Evolutionary conservation across 169 alveolate species (phyloP).

Genomic region (Plasmodium malariae): DNA sequence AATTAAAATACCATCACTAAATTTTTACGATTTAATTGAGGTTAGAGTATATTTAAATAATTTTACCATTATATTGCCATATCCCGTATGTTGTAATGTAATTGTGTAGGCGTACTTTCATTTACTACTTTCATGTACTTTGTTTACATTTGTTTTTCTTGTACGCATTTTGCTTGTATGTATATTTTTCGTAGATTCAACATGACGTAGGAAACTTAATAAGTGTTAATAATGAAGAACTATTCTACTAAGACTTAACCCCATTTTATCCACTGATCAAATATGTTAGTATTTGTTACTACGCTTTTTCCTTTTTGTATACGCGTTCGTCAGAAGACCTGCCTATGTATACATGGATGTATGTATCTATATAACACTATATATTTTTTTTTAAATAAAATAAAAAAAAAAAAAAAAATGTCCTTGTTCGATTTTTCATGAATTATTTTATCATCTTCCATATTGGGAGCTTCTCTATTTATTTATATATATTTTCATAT

Average conservation of each 20-base stretch:
- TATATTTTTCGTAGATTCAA: slow-evolving; percentile 7
- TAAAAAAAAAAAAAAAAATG: neutral
- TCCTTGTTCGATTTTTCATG: neutral
- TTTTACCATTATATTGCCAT: neutral
- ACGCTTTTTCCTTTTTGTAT: neutral
- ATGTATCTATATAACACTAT: too few species aligned
- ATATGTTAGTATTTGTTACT: neutral
- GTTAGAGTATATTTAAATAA: slow-evolving; percentile 4
- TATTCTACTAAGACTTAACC: slow-evolving; percentile 17
- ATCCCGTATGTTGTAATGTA: neutral
- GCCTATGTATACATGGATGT: too few species aligned
- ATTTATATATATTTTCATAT: neutral
- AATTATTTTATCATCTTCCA: neutral
- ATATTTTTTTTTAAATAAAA: slow-evolving; percentile 9
- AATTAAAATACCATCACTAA: slow-evolving; percentile 40
- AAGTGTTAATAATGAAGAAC: slow-evolving; percentile 47
- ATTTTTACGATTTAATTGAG: slow-evolving; percentile 26
- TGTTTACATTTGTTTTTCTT: neutral
- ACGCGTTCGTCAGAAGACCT: too few species aligned
- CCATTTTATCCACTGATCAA: neutral
- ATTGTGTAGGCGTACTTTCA: too few species aligned
- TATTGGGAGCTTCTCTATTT: neutral
- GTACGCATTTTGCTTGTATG: neutral
- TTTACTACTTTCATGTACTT: neutral
- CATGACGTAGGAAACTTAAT: slow-evolving; percentile 34